Evolutionary conservation across 2,329 filamentous ascomycete genomes (phyloP), one percentile per base, ranked within the genome.

Genomic region (Pezicula rhizophila): DNA sequence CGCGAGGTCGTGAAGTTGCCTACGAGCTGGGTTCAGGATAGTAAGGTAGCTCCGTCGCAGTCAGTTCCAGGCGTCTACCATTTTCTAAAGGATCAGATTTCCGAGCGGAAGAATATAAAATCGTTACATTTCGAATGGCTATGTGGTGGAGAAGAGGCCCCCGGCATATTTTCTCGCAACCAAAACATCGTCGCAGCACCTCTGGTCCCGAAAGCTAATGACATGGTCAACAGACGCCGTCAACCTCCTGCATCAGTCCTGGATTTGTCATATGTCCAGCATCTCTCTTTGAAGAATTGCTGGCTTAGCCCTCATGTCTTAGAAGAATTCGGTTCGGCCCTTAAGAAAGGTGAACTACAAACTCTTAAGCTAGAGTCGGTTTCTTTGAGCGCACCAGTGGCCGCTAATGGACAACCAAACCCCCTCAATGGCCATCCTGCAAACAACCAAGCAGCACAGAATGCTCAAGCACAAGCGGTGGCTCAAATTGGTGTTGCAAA

Each of bases 201-300:
- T 2, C 58, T 74, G 20, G 58, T 72, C 17, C 52, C 64, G 6
- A 55, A 60, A n/a, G 64, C 69, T 5, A 61, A 62, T 33, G 45
- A 60, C 8, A 58, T 63, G 34, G 58, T 68, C 1, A 61, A 66
- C 25, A 57, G 59, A 42, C 20, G 31, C 15, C 31, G 52, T 6
- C n/a, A 48, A 7, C 39, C 50, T 14, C 33, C 28, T 11, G 28
- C 11, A 11, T 12, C 43, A 2, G 50, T 82, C 5, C 60, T 83
- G n/a, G 62, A 64, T 1, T 72, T 89, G 40, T 78, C 77, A 3
- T 64, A 78, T 56, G 63, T 87, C 20, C 70, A 78, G 51, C 69
- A 79, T 44, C 64, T 89, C 2, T 82, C 76, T 0, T 67, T 88
- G 8, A 79, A 79, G 56, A 88, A 88, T 57, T 87, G 84, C 65